These are phyloP conservation scores for Candida sp. DNA, from an alignment of 1,139 yeast genomes.

Conservation along the genomic window DNA sequence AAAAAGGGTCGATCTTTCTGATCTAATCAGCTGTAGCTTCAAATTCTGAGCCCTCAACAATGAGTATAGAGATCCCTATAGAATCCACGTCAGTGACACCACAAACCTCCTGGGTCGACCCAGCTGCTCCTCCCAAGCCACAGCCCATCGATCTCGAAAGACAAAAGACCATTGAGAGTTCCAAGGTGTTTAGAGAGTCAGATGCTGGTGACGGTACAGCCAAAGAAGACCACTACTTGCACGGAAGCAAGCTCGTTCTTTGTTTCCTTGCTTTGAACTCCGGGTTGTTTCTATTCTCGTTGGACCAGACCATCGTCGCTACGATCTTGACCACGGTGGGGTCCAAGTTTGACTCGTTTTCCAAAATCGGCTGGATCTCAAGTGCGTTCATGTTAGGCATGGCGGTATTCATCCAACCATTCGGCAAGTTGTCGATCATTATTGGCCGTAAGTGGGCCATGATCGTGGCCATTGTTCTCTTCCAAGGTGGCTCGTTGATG, in stretches of 20 bases:
- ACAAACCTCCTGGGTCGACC: too few relatives aligned
- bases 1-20: too few relatives aligned
- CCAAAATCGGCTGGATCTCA: constrained; percentile 62
- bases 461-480: constrained; percentile 34
- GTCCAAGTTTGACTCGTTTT: constrained; percentile 45
- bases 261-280: constrained; percentile 31
- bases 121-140: too few relatives aligned
- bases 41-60: too few relatives aligned
- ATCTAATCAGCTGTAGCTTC: too few relatives aligned
- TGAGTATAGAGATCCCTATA: too few relatives aligned
- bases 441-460: constrained; percentile 50
- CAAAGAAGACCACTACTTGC: constrained; percentile 41
- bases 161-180: constrained; percentile 3
- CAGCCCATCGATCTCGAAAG: constrained; percentile 7
- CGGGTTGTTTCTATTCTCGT: constrained; percentile 39
- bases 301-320: constrained; percentile 46
- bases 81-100: too few relatives aligned
- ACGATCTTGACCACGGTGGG: constrained; percentile 43
- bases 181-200: constrained; percentile 26
- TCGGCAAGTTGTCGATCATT: constrained; percentile 48
- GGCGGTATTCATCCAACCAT: constrained; percentile 39
- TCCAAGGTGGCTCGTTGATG: constrained; percentile 43
- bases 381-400: constrained; percentile 58
- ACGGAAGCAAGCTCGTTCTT: constrained; percentile 28
- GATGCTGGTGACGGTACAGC: constrained; percentile 50